Evolutionary conservation across 257 asterid genomes (phyloP).

Genomic region (Primulina tabacum): DNA sequence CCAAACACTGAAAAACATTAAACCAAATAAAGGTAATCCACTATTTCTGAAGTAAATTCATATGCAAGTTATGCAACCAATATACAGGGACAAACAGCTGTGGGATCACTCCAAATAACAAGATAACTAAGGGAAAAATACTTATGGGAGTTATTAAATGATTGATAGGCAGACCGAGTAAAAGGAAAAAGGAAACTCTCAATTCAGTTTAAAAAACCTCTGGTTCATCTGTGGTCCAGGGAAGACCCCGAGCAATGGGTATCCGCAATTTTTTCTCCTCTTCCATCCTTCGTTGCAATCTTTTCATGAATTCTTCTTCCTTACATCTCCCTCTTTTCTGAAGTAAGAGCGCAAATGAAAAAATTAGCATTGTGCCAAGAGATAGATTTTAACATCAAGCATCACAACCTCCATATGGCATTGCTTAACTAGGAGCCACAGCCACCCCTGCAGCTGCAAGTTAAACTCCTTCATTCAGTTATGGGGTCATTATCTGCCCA

Average conservation of each 20-base stretch:
- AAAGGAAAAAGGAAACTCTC: background rate
- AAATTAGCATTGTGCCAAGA: slow-evolving; percentile 6
- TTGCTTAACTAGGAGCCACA: too few relatives aligned
- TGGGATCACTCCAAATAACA: background rate
- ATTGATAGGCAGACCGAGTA: too few relatives aligned
- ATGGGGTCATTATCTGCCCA: too few relatives aligned
- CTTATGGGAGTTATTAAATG: too few relatives aligned
- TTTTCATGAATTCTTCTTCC: slow-evolving; percentile 79
- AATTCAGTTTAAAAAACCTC: slow-evolving; percentile 46
- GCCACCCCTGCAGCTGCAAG: too few relatives aligned
- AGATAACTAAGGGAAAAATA: background rate
- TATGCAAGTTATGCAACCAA: slow-evolving; percentile 2
- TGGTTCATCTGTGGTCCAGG: slow-evolving; percentile 97
- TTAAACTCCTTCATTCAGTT: too few relatives aligned
- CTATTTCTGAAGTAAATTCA: background rate
- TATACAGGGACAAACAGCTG: background rate
- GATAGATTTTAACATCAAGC: too few relatives aligned
- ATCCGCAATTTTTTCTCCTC: slow-evolving; percentile 79
- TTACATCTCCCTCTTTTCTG: slow-evolving; percentile 88
- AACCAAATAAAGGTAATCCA: slow-evolving; percentile 13
- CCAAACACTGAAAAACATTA: slow-evolving; percentile 51
- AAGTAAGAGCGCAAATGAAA: slow-evolving; percentile 24
- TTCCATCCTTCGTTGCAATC: slow-evolving; percentile 64
- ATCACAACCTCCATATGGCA: too few relatives aligned
- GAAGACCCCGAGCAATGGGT: slow-evolving; percentile 95